Evolutionary conservation across 352 stramenopile genomes (phyloP), one percentile per base, ranked within the genome.

Genomic region (Globisporangium cederbergense): DNA sequence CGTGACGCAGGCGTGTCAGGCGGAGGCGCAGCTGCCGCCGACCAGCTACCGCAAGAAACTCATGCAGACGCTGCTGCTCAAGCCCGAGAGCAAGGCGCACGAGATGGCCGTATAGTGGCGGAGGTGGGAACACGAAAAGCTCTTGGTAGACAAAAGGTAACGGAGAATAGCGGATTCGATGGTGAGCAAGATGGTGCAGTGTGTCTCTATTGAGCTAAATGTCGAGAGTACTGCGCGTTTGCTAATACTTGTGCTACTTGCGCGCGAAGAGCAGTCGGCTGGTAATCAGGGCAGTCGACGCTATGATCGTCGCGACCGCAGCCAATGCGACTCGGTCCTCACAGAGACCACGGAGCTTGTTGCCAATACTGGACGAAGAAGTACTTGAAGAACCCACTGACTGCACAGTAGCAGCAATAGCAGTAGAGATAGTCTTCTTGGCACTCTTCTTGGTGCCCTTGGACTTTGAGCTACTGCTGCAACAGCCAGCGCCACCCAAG

Each of bases 21-120:
- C 76, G 3, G 81, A 89, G 25, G 66, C 76, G 0, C 81, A 89
- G 64, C 60, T 90, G 25, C 76, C 78, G 14, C 34, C 70, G 2
- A 73, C 68, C 25, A 84, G 79, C 58, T 36, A 79, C 40, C 77
- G 81, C 6, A 88, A 81, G 64, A 90, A 88, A 46, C 68, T 89
- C 18, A 51, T 90, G 16, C 78, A 89, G 58, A 67, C 72, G 11
- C 52, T 90, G 32, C 18, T 87, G 46, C 78, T 90, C 59, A 90
- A 89, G 57, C 64, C 82, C 0, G 78, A 88, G 52, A 81, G 75
- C 55, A 78, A 76, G 59, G 54, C 63, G 2, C 76, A 88, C 18
- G 77, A 88, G 52, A 16, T 64, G 28, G 53, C 60, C 16, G 49
- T 66, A 34, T 64, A 64, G 34, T 42, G 36, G 36, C 36, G 36